Evolutionary conservation across 2,329 filamentous ascomycete genomes (phyloP).

Genomic region (Pseudogymnoascus sp.): DNA sequence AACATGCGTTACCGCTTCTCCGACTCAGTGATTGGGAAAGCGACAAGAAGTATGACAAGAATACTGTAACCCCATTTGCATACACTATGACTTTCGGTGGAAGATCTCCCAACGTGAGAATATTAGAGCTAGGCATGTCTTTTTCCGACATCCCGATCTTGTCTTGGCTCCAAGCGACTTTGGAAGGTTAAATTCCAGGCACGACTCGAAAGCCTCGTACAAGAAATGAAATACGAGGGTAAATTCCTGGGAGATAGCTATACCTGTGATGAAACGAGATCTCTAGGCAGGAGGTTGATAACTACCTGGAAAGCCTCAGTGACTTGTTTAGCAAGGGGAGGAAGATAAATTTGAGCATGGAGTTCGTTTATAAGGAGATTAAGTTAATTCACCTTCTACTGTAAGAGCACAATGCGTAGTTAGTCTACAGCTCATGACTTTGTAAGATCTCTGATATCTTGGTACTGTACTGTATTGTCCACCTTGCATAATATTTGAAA

Average conservation of each 20-base stretch:
- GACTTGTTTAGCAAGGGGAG: slow-evolving; percentile 18
- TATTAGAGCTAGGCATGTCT: slow-evolving; percentile 19
- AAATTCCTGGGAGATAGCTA: slow-evolving; percentile 17
- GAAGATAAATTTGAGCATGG: slow-evolving; percentile 19
- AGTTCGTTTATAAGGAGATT: slow-evolving; percentile 21
- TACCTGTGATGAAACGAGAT: slow-evolving; percentile 17
- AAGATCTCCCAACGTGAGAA: slow-evolving; percentile 21
- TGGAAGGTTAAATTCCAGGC: slow-evolving; percentile 16
- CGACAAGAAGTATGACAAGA: slow-evolving; percentile 18
- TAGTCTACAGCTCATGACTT: no score
- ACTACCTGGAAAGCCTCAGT: slow-evolving; percentile 18
- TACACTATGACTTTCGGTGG: slow-evolving; percentile 21
- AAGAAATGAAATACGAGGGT: slow-evolving; percentile 12
- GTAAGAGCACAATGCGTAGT: no score
- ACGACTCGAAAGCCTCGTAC: slow-evolving; percentile 12
- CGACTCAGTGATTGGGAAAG: slow-evolving; percentile 16
- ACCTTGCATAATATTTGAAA: no score
- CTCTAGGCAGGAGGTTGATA: slow-evolving; percentile 16
- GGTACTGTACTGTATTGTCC: no score
- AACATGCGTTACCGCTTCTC: slow-evolving; percentile 17
- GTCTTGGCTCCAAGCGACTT: slow-evolving; percentile 23
- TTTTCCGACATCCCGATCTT: slow-evolving; percentile 18
- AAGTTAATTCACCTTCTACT: no score
- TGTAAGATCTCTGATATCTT: no score
- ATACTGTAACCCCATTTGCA: slow-evolving; percentile 17